phyloP scores from a whole-genome alignment of 2,329 filamentous ascomycete species.

The Fusarium pininemorale region DNA sequence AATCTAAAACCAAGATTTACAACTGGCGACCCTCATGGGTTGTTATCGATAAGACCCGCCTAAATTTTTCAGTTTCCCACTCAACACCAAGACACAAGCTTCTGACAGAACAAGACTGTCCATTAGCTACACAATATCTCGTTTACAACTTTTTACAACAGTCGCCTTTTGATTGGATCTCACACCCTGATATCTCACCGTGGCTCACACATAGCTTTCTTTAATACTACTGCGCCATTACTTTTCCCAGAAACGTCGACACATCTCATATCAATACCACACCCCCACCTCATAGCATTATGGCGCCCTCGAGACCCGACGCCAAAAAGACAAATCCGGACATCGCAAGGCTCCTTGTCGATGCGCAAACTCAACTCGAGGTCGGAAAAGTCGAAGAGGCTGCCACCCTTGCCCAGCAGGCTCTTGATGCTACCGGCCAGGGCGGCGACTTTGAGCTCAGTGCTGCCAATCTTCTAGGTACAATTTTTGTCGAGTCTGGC shows the following conservation, averaged over 20 bases:
- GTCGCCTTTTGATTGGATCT: background rate
- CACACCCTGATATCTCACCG: background rate
- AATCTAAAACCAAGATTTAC: background rate
- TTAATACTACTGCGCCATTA: background rate
- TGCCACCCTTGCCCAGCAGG: slow-evolving; percentile 52
- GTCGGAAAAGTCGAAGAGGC: slow-evolving; percentile 55
- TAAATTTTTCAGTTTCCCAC: slow-evolving; percentile 44
- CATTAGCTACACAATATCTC: slow-evolving; percentile 1
- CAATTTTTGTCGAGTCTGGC: slow-evolving; percentile 84
- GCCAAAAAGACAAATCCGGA: slow-evolving; percentile 49
- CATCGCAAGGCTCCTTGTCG: slow-evolving; percentile 47
- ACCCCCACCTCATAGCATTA: slow-evolving; percentile 36
- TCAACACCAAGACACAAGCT: slow-evolving; percentile 33
- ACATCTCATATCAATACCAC: background rate
- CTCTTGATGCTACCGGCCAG: slow-evolving; percentile 54
- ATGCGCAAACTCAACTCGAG: slow-evolving; percentile 54
- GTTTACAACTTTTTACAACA: background rate
- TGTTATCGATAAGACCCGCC: slow-evolving; percentile 47
- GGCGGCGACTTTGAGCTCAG: slow-evolving; percentile 65
- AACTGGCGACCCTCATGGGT: background rate
- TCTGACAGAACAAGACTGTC: slow-evolving; percentile 26
- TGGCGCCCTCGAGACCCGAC: slow-evolving; percentile 55
- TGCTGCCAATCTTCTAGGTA: slow-evolving; percentile 79
- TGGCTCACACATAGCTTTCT: background rate
- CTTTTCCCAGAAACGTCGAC: background rate